A percentile compares a stretch with the other conserved stretches of the same genome.
phyloP scores from a whole-genome alignment of 768 basidiomycete genomes.

The Pleurotus tuber-regium region DNA sequence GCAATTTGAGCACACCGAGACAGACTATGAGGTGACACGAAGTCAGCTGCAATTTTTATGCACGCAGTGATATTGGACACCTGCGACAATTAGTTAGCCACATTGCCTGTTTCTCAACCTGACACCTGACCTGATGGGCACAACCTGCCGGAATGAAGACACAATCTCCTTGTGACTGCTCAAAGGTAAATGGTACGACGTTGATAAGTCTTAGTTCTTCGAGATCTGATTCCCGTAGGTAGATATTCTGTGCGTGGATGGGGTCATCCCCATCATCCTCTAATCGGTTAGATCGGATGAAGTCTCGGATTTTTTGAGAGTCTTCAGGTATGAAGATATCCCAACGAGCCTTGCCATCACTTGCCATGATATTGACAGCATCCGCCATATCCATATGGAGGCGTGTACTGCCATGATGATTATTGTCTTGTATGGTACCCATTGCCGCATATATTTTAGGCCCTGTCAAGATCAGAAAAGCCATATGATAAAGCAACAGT shows the following conservation, averaged over 20 bases:
- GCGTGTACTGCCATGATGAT: slow-evolving; percentile 2
- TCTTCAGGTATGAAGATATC: background rate
- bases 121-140: slow-evolving; percentile 16
- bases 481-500: too few species aligned
- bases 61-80: background rate
- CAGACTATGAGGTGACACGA: background rate
- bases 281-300: slow-evolving; percentile 15
- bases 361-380: slow-evolving; percentile 9
- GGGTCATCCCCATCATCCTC: background rate
- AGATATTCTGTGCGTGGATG: background rate
- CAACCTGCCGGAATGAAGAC: slow-evolving; percentile 67
- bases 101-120: background rate
- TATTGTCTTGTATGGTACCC: slow-evolving; percentile 30
- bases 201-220: slow-evolving; percentile 13
- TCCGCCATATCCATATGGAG: slow-evolving; percentile 7
- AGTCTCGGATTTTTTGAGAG: background rate
- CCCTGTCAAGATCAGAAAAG: too few species aligned
- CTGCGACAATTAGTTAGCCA: background rate
- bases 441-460: slow-evolving; percentile 77
- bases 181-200: slow-evolving; percentile 59
- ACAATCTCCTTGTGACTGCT: slow-evolving; percentile 70
- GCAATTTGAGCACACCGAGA: background rate
- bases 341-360: slow-evolving; percentile 3
- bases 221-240: background rate
- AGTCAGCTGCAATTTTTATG: slow-evolving; percentile 6